Evolutionary conservation across 2,329 filamentous ascomycete genomes (phyloP).

Genomic region (Epichloe festucae): DNA sequence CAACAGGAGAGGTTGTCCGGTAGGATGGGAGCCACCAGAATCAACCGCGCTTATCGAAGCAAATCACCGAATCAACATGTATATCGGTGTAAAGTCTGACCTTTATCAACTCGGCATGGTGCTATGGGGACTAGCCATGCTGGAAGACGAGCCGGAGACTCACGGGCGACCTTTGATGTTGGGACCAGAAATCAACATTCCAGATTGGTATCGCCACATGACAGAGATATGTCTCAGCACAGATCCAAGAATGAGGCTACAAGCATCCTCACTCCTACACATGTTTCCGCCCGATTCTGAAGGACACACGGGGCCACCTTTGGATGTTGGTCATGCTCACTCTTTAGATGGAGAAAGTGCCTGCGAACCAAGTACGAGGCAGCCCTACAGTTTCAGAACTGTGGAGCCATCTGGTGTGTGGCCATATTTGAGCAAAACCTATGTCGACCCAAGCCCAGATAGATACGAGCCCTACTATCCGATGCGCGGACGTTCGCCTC

Average conservation of each 20-base stretch:
- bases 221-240: constrained; percentile 66
- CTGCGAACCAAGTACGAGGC: constrained; percentile 20
- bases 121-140: constrained; percentile 77
- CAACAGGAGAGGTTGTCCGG: constrained; percentile 89
- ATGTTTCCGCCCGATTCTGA: constrained; percentile 43
- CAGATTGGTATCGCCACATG: constrained; percentile 65
- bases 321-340: constrained; percentile 28
- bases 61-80: constrained; percentile 86
- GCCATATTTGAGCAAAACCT: constrained; percentile 27
- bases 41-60: constrained; percentile 73
- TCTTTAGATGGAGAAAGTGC: constrained; percentile 26
- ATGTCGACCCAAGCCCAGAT: constrained; percentile 21
- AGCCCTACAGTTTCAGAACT: constrained; percentile 23
- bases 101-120: constrained; percentile 96
- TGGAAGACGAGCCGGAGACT: constrained; percentile 80
- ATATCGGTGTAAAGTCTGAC: constrained; percentile 96
- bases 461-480: constrained; percentile 32
- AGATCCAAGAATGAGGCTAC: constrained; percentile 56
- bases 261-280: constrained; percentile 58
- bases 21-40: constrained; percentile 96
- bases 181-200: constrained; percentile 48
- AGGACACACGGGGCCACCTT: constrained; percentile 15
- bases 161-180: constrained; percentile 57
- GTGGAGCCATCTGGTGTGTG: constrained; percentile 31
- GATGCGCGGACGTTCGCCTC: constrained; percentile 39